Percentiles rank a stretch among this genome's conserved stretches.
These are phyloP conservation scores for Naganishia albida DNA, from an alignment of 1,284 basidiomycete species.

Conservation along the genomic window DNA sequence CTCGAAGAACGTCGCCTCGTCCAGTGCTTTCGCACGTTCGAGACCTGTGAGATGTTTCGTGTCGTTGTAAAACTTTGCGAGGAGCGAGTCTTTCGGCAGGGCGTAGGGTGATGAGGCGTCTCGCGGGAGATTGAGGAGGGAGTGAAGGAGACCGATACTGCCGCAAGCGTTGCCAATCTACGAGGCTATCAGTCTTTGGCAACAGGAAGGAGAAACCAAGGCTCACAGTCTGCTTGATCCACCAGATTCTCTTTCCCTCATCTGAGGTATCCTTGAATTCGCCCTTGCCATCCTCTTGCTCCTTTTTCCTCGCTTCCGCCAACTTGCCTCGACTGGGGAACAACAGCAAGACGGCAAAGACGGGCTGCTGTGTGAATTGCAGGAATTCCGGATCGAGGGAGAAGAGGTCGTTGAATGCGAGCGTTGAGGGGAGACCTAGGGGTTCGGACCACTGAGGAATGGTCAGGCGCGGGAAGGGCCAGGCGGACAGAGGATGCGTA, in stretches of 20 bases:
- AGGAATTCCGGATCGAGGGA: conserved; percentile 79
- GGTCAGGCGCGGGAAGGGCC: background rate
- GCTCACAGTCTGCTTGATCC: conserved; percentile 57
- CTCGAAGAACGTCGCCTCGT: conserved; percentile 72
- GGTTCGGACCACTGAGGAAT: conserved; percentile 71
- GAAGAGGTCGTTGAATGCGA: conserved; percentile 75
- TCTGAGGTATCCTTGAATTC: conserved; percentile 46
- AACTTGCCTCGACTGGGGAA: conserved; percentile 69
- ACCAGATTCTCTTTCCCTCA: conserved; percentile 59
- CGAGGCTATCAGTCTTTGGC: background rate
- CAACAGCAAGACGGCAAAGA: conserved; percentile 76
- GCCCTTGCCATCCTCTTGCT: conserved; percentile 42
- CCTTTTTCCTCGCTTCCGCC: conserved; percentile 60
- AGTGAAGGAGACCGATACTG: conserved; percentile 78
- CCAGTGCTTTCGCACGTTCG: conserved; percentile 72
- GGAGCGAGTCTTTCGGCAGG: conserved; percentile 39
- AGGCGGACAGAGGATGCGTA: conserved; percentile 33
- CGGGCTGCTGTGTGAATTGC: conserved; percentile 66
- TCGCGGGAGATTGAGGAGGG: conserved; percentile 54
- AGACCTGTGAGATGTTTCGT: conserved; percentile 46
- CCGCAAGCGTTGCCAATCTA: conserved; percentile 86
- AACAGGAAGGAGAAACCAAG: background rate
- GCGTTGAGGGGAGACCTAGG: conserved; percentile 66
- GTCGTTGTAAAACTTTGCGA: conserved; percentile 47
- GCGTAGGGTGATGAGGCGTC: conserved; percentile 28